Base-by-base conservation (phyloP, 225 moss, liverwort and hornwort genomes). In the Physcomitrellopsis africana region DNA sequence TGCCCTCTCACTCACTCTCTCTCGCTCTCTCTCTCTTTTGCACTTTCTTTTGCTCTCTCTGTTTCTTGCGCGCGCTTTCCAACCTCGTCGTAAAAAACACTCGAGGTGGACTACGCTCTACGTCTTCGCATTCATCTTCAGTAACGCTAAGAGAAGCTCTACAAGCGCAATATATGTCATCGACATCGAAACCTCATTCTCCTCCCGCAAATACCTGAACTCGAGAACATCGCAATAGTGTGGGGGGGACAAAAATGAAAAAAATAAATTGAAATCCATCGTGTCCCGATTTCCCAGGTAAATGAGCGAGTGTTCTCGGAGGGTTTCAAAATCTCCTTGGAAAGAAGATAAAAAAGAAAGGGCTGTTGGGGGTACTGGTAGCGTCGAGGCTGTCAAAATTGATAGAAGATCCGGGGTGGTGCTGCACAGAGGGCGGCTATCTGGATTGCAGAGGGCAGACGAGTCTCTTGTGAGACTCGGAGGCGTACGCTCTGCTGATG, bases 401-500 rank as follows among this genome's bases (percentile, higher is more conserved):
- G 72, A 24, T 42, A 29, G 51, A 27, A 19, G 10, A 18, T 12
- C 14, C 17, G 11, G 11, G 10, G 17, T 27, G 29, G 14, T 11
- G 7, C 13, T 20, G 49, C 2, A 3, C 14, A 11, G 9, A 9
- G 43, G 10, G 12, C 5, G 41, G 19, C 59, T 67, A 72, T 69
- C 69, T 65, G 42, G 80, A 41, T 42, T 68, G 76, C 27, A 48
- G 76, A 22, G 51, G 68, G 13, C 52, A 14, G 69, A 72, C 46
- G 65, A 79, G 58, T 79, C 82, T 69, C 43, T 70, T 79, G 65
- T 73, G 76, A 0, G 79, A 62, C 67, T 55, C 79, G 2, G 54
- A 46, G 56, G 48, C 53, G 66, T 57, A 80, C 0, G 76, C 72
- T 57, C 48, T 45, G 74, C 89, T 71, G 9, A 96, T 89, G 60